Evolutionary conservation across 2,329 filamentous ascomycete species (phyloP).

Genomic region (Sporothrix pallida): DNA sequence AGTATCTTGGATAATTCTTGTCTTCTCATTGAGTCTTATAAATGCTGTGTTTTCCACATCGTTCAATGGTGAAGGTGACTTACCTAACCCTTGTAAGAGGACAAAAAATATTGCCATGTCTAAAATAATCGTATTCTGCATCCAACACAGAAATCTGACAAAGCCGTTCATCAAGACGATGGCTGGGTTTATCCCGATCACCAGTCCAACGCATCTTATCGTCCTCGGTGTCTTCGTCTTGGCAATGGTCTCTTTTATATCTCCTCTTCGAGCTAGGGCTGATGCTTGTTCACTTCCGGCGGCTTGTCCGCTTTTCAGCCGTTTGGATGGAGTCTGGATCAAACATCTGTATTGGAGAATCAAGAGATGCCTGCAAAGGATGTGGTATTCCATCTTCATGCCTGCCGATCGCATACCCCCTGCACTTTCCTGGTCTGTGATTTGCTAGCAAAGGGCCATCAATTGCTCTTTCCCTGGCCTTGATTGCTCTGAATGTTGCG

Average conservation of each 20-base stretch:
- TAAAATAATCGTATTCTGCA: not conserved
- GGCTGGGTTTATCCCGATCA: not conserved
- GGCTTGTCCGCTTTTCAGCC: conserved; percentile 1
- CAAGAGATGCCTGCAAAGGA: not conserved
- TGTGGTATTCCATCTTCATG: not conserved
- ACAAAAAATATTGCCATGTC: not conserved
- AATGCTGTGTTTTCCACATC: no score
- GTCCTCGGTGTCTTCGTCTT: not conserved
- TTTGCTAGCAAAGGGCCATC: not conserved
- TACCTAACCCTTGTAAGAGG: not conserved
- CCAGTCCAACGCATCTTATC: not conserved
- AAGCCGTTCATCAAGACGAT: not conserved
- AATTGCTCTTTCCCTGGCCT: not conserved
- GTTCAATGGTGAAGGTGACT: not conserved
- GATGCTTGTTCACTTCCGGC: conserved; percentile 1
- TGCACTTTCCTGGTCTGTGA: conserved; percentile 5
- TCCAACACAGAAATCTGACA: not conserved
- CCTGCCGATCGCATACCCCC: not conserved
- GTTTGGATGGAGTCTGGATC: not conserved
- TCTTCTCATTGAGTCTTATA: no score
- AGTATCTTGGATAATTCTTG: not conserved
- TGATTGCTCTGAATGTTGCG: not conserved
- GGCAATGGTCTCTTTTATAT: not conserved
- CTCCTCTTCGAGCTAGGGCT: not conserved
- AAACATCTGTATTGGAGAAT: not conserved